Base-by-base conservation (phyloP, 1,139 yeast genomes). In the Debaryomyces psychrophilus region DNA sequence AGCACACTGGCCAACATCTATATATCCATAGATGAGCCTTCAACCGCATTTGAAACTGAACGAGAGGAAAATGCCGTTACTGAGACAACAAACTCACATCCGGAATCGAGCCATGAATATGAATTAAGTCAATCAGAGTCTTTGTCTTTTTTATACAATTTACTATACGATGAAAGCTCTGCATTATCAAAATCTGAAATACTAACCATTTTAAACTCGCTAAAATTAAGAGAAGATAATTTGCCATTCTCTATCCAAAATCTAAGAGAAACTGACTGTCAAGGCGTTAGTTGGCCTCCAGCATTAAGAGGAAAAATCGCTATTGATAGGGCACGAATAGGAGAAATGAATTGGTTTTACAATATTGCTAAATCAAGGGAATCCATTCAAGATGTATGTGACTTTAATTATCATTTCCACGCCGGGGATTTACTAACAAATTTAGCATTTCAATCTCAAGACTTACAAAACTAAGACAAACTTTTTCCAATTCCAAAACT, bases 61-160 rank as follows among this genome's bases (percentile, higher is more conserved):
- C 25, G 11, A 3, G 23, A 14, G n/a, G 33, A 9, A 3, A 17
- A n/a, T 18, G 18, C 9, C 6, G 8, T 5, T 12, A 4, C 22
- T 26, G 33, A 15, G 26, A 22, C 40, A 2, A 28, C 20, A 6
- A n/a, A n/a, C 7, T 23, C 31, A 15, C 28, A 8, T 27, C 15
- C 20, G n/a, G 31, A 26, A 18, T 37, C 47, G 14, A 46, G 55
- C 41, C 64, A 67, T 39, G 76, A 71, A 44, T 73, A 71, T 50
- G 79, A 73, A 49, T 58, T 72, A 37, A 68, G 61, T 53, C 75
- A 65, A 51, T 71, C 76, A 2, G 77, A 73, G 49, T 69, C 76
- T 4, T 57, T 72, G 26, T 67, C 73, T 2, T 73, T 73, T 47
- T 57, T 73, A 25, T 71, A 70, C 56, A 71, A 73, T 53, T 59